These are phyloP conservation scores for Scheffersomyces stipitis DNA, from an alignment of 805 yeast species.

Conservation along the genomic window DNA sequence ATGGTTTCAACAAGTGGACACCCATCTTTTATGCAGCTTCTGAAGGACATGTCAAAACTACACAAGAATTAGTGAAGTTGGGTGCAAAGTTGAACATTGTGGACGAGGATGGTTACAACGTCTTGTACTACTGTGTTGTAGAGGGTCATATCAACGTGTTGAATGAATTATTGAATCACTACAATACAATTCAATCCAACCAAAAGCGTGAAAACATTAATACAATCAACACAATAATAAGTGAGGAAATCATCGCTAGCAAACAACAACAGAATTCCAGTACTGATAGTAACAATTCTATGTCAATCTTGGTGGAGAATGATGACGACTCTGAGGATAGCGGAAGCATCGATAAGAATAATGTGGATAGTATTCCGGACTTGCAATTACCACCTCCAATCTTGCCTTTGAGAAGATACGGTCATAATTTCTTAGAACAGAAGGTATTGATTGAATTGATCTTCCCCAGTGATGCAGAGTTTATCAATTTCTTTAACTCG, in stretches of 20 bases:
- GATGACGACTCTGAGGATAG: constrained; percentile 41
- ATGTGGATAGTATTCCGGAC: constrained; percentile 80
- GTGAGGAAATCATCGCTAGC: constrained; percentile 1
- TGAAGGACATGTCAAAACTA: constrained; percentile 75
- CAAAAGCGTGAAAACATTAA: not conserved
- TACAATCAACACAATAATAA: constrained; percentile 1
- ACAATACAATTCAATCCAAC: constrained; percentile 12
- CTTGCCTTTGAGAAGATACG: constrained; percentile 88
- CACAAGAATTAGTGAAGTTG: constrained; percentile 64
- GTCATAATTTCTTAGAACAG: constrained; percentile 92
- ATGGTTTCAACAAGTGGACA: constrained; percentile 89
- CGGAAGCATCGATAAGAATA: constrained; percentile 30
- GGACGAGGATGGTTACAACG: constrained; percentile 80
- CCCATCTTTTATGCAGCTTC: constrained; percentile 88
- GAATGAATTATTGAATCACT: constrained; percentile 57
- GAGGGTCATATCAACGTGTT: constrained; percentile 89
- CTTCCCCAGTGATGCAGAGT: constrained; percentile 51
- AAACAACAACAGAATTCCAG: constrained; percentile 1
- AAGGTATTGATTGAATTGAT: constrained; percentile 79
- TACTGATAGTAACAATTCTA: constrained; percentile 9
- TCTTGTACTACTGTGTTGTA: constrained; percentile 87
- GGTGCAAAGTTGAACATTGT: constrained; percentile 69
- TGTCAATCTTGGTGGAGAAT: constrained; percentile 27
- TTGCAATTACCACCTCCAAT: constrained; percentile 94
- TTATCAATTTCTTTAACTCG: constrained; percentile 46